Percentiles rank a stretch among this genome's conserved stretches.
Conservation (phyloP, 1,139 yeast genomes). For the Arxiozyma slooffiae region DNA sequence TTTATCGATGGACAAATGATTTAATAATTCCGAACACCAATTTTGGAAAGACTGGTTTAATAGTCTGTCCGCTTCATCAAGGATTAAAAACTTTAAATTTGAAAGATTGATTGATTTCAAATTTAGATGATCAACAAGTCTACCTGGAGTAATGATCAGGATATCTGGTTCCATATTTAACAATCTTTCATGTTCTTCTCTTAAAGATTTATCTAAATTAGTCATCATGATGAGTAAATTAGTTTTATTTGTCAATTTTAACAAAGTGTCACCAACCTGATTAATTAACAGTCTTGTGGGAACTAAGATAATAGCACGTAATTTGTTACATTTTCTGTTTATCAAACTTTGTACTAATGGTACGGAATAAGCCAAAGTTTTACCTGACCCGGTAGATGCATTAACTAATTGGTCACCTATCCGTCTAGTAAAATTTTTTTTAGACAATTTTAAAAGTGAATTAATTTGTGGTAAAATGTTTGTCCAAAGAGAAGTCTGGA, state of each 20-base stretch:
- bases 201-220: conserved; percentile 50
- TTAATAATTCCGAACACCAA: conserved; percentile 70
- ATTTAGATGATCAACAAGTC: conserved; percentile 78
- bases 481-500: conserved; percentile 27
- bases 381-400: conserved; percentile 96
- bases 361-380: conserved; percentile 78
- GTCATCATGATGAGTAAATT: conserved; percentile 51
- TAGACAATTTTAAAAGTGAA: conserved; percentile 18
- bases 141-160: conserved; percentile 80
- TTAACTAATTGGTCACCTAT: conserved; percentile 74
- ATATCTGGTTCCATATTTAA: conserved; percentile 58
- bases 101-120: conserved; percentile 34
- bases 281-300: conserved; percentile 84
- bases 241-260: conserved; percentile 55
- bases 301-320: conserved; percentile 69
- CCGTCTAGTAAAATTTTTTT: conserved; percentile 33
- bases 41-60: conserved; percentile 87
- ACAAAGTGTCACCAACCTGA: conserved; percentile 66
- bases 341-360: conserved; percentile 69
- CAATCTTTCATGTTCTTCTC: conserved; percentile 53
- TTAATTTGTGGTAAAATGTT: conserved; percentile 23
- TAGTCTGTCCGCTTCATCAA: conserved; percentile 92
- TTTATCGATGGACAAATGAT: conserved; percentile 31
- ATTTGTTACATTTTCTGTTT: conserved; percentile 56
- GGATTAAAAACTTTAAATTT: conserved; percentile 57